Base-by-base conservation (phyloP, 164 flowering plant species). In the Nelumbo lutea region DNA sequence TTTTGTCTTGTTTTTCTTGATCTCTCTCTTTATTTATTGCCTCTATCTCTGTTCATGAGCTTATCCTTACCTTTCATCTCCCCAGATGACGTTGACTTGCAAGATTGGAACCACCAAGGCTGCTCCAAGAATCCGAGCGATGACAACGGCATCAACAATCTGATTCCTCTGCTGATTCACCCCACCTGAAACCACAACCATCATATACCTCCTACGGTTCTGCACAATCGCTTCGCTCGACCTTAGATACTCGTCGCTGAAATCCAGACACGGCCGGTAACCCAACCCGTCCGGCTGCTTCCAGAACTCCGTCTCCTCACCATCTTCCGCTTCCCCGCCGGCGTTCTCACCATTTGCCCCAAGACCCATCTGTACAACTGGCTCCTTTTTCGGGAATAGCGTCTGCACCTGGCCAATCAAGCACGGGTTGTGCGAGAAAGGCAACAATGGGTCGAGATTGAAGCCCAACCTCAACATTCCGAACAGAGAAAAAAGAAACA, bases 111-210 rank as follows among this genome's bases (percentile, higher is more conserved):
- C 90, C 59, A 96, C 97, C 57, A 93, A 74, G 65, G 95, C 85
- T 74, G 99, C 98, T 0, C 98, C 98, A 62, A 96, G 96, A 64
- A 96, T 86, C 71, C 99, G 78, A 42, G 98, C 99, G 72, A 96
- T 90, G 8, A 96, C 97, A 40, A 90, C 96, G 53, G 99, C 99
- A 68, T 96, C 99, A 42, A 96, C 95, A 69, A 96, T 93, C 84
- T 96, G 98, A 81, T 96, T 93, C 78, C 98, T 80, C 81, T 96
- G 99, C 79, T 93, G 99, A 73, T 96, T 93, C 86, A 96, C 80
- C 8, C 99, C 99, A 2, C 99, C 99, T 10, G 97, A 80, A 46
- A 93, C 99, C 56, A 93, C 98, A 27, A 96, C 99, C 79, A 93
- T 73, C 79, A 96, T 62, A 74, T 88, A 90, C 84, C 82, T 92